phyloP scores from a whole-genome alignment of 2,329 filamentous ascomycete genomes.

The Epichloe hybrida region DNA sequence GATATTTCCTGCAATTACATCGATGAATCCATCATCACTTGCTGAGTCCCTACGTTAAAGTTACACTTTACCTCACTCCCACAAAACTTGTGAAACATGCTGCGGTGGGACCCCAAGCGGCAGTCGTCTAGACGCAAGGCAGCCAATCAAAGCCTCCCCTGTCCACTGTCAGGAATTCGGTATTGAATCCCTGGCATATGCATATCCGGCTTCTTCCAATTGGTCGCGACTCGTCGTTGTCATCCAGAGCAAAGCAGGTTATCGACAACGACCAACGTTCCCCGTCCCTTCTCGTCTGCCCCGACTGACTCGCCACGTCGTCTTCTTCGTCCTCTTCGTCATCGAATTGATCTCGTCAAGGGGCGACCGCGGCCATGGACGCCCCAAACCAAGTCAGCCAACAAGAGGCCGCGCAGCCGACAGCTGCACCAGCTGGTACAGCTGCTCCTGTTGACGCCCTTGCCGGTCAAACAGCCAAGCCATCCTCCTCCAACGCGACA shows the following conservation, averaged over 20 bases:
- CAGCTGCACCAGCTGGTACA: background rate
- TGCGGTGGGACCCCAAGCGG: background rate
- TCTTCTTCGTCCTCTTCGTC: background rate
- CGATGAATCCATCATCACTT: no score
- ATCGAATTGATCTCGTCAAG: background rate
- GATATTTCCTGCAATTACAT: no score
- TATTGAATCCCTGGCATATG: background rate
- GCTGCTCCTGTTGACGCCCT: background rate
- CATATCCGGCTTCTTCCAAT: conserved; percentile 1
- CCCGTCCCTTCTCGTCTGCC: background rate
- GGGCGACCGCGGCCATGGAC: conserved; percentile 4
- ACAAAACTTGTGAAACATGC: background rate
- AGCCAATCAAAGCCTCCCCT: conserved; percentile 2
- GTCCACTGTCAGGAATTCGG: background rate
- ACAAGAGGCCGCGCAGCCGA: background rate
- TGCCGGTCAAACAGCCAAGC: background rate
- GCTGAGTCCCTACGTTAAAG: no score
- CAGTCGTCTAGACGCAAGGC: background rate
- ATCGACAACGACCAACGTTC: background rate
- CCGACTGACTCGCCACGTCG: background rate
- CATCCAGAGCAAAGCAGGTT: background rate
- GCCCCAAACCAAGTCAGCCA: background rate
- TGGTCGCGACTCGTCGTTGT: background rate
- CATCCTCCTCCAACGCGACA: background rate
- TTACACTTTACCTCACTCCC: no score